phyloP scores from a whole-genome alignment of 2,329 filamentous ascomycete species.

The Fusarium sp. region DNA sequence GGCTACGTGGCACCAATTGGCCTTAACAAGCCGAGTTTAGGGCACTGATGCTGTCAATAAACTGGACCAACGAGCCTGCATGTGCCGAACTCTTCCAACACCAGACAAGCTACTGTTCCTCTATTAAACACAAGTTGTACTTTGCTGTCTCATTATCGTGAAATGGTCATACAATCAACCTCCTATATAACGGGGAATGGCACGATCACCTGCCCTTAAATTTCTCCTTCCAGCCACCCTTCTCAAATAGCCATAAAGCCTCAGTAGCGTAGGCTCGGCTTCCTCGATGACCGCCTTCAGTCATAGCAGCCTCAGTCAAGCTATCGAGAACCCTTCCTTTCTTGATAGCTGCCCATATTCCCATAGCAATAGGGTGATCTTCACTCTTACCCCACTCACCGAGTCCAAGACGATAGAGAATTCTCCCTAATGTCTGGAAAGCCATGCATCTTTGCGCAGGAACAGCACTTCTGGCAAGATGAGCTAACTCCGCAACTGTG shows the following conservation, averaged over 20 bases:
- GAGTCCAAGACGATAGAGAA: conserved; percentile 82
- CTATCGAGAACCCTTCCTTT: conserved; percentile 79
- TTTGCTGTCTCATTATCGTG: background rate
- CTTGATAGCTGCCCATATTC: conserved; percentile 83
- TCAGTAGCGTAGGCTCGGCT: conserved; percentile 87
- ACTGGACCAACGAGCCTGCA: background rate
- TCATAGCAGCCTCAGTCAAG: conserved; percentile 77
- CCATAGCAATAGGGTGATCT: conserved; percentile 71
- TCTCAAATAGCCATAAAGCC: conserved; percentile 83
- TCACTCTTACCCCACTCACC: conserved; percentile 70
- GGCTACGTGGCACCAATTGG: conserved; percentile 21
- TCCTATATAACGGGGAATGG: background rate
- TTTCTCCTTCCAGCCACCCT: conserved; percentile 74
- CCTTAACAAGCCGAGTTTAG: background rate
- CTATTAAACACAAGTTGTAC: background rate
- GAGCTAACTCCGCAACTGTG: conserved; percentile 85
- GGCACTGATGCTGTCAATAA: background rate
- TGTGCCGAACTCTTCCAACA: background rate
- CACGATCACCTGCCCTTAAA: conserved; percentile 60
- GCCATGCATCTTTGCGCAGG: conserved; percentile 89
- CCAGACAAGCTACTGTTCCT: background rate
- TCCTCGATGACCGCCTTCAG: conserved; percentile 75
- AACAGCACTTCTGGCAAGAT: conserved; percentile 81
- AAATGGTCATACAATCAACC: background rate
- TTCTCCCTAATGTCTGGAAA: conserved; percentile 86